A percentile compares a stretch with the other conserved stretches of the same genome.
phyloP scores from a whole-genome alignment of 805 yeast genomes.

The Wickerhamomyces xylosicus region DNA sequence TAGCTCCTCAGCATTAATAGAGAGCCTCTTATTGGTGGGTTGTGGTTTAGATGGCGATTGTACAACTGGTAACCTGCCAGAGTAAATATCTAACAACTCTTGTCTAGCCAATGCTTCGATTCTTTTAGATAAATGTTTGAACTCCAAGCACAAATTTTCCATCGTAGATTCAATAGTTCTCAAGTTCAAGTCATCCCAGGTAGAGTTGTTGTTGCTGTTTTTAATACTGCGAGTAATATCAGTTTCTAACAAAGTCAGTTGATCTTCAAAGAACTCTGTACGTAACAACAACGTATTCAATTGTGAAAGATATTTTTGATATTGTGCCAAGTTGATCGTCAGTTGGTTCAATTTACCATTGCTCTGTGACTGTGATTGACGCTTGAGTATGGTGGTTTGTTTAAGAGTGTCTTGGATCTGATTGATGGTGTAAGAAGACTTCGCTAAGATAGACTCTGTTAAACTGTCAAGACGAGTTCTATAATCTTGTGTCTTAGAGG shows the following conservation, averaged over 20 bases:
- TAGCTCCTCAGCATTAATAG: background rate
- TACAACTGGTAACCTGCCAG: background rate
- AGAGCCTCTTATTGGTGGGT: background rate
- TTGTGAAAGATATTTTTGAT: slow-evolving; percentile 18
- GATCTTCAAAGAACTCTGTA: slow-evolving; percentile 22
- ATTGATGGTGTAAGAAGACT: slow-evolving; percentile 10
- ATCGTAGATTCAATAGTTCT: slow-evolving; percentile 35
- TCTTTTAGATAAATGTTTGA: slow-evolving; percentile 21
- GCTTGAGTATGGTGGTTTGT: slow-evolving; percentile 3
- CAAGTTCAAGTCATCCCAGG: slow-evolving; percentile 30
- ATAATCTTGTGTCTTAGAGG: slow-evolving; percentile 2
- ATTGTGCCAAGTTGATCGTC: slow-evolving; percentile 17
- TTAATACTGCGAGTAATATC: slow-evolving; percentile 11
- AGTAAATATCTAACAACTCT: slow-evolving; percentile 1
- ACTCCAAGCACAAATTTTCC: slow-evolving; percentile 33
- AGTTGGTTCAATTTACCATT: slow-evolving; percentile 7
- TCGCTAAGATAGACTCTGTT: slow-evolving; percentile 12
- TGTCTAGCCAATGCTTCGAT: slow-evolving; percentile 7
- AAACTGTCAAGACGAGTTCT: slow-evolving; percentile 11
- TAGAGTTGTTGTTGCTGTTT: slow-evolving; percentile 13
- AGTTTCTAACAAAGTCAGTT: slow-evolving; percentile 17
- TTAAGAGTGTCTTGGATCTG: slow-evolving; percentile 17
- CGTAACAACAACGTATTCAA: slow-evolving; percentile 19
- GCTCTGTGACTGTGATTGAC: slow-evolving; percentile 11
- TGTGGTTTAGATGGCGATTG: background rate